Conservation (phyloP, 2,329 filamentous ascomycete genomes). For the Hypocrella siamensis region DNA sequence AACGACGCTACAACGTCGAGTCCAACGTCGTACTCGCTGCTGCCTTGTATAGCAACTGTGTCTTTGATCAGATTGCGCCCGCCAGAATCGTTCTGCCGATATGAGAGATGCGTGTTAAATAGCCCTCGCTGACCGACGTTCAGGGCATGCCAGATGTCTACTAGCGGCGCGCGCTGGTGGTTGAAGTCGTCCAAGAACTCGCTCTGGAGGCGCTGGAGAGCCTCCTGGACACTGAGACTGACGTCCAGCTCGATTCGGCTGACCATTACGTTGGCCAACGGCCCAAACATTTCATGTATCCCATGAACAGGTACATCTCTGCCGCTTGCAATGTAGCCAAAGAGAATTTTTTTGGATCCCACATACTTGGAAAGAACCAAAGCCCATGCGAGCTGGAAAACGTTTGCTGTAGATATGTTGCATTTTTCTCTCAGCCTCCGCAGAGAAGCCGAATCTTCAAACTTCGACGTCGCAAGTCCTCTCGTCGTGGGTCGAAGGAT, state of each 20-base stretch:
- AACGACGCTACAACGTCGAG: not conserved
- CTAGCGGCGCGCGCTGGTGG: slow-evolving; percentile 13
- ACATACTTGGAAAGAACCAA: too few relatives aligned
- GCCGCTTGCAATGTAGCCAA: too few relatives aligned
- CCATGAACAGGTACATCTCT: too few relatives aligned
- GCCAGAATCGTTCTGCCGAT: not conserved
- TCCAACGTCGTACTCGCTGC: not conserved
- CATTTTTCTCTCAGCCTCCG: too few relatives aligned
- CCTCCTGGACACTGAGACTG: slow-evolving; percentile 10
- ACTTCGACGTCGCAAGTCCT: too few relatives aligned
- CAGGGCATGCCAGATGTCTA: not conserved
- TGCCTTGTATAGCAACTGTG: not conserved
- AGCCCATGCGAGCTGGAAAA: too few relatives aligned
- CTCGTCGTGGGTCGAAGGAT: too few relatives aligned
- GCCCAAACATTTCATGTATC: too few relatives aligned
- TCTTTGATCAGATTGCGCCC: not conserved
- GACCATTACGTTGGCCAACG: slow-evolving; percentile 39
- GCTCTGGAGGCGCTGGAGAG: slow-evolving; percentile 16
- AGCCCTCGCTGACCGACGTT: not conserved
- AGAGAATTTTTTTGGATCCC: too few relatives aligned
- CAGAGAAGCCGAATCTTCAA: too few relatives aligned
- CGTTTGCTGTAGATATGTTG: too few relatives aligned
- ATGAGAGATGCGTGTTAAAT: not conserved
- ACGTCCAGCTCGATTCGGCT: slow-evolving; percentile 24
- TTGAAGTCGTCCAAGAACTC: slow-evolving; percentile 29